Conservation (phyloP, 306 rosid genomes). For the Geum urbanum region DNA sequence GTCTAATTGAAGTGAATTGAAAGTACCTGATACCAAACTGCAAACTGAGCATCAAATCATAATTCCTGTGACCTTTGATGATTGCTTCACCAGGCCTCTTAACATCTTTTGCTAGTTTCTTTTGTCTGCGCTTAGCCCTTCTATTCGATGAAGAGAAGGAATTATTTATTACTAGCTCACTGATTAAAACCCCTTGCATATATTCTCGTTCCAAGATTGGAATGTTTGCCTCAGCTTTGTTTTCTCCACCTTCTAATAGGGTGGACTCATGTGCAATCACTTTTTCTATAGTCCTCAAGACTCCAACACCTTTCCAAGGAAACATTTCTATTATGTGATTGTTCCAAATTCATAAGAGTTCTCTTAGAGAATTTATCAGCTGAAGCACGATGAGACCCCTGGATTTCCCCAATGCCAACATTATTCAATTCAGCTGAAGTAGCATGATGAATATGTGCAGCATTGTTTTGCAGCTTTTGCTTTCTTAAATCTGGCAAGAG, state of each 20-base stretch:
- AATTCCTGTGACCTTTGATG: slow-evolving; percentile 95
- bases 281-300: slow-evolving; percentile 89
- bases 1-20: background rate
- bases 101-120: slow-evolving; percentile 67
- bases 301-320: slow-evolving; percentile 98
- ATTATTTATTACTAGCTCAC: slow-evolving; percentile 68
- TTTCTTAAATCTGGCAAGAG: slow-evolving; percentile 81
- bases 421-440: slow-evolving; percentile 60
- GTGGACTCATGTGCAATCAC: slow-evolving; percentile 62
- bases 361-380: slow-evolving; percentile 60
- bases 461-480: slow-evolving; percentile 44
- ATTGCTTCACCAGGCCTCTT: slow-evolving; percentile 92
- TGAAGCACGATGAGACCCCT: slow-evolving; percentile 47
- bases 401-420: slow-evolving; percentile 56
- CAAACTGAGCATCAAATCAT: slow-evolving; percentile 95
- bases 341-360: slow-evolving; percentile 72
- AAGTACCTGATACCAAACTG: slow-evolving; percentile 97
- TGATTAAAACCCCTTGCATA: slow-evolving; percentile 96
- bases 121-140: slow-evolving; percentile 65
- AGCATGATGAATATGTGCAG: slow-evolving; percentile 77
- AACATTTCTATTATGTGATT: slow-evolving; percentile 63
- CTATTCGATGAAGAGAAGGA: slow-evolving; percentile 60
- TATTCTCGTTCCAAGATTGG: slow-evolving; percentile 93
- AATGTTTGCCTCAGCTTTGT: slow-evolving; percentile 36
- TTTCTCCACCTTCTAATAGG: slow-evolving; percentile 47